Conservation (phyloP, 805 yeast species). For the Hyphopichia homilentoma region DNA sequence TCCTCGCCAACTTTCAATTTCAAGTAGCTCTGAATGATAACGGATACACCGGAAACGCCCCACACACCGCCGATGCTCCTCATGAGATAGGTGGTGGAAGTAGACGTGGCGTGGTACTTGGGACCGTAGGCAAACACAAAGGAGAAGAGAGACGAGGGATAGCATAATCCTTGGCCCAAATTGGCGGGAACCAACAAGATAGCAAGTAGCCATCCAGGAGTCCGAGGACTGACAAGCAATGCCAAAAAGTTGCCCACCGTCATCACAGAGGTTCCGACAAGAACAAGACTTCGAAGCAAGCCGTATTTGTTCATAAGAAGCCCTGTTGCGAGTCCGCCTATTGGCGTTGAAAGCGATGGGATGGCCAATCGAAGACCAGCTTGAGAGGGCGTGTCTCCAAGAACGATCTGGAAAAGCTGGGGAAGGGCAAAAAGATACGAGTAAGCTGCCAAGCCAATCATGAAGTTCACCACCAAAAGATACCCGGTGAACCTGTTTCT, state of each 20-base stretch:
- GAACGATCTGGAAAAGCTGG: conserved; percentile 37
- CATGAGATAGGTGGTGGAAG: conserved; percentile 35
- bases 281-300: conserved; percentile 21
- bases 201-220: conserved; percentile 22
- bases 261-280: conserved; percentile 32
- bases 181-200: conserved; percentile 31
- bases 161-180: conserved; percentile 37
- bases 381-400: conserved; percentile 36
- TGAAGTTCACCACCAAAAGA: conserved; percentile 24
- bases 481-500: conserved; percentile 18
- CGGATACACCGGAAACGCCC: conserved; percentile 31
- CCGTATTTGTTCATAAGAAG: conserved; percentile 30
- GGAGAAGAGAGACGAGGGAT: conserved; percentile 32
- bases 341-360: conserved; percentile 40
- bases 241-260: conserved; percentile 30
- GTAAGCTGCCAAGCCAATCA: conserved; percentile 36
- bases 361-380: conserved; percentile 40
- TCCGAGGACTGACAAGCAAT: conserved; percentile 14
- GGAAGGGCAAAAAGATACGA: conserved; percentile 43
- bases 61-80: conserved; percentile 40
- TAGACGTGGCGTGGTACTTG: conserved; percentile 34
- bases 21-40: conserved; percentile 15
- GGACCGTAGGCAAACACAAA: conserved; percentile 30
- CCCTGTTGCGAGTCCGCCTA: conserved; percentile 40
- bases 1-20: conserved; percentile 9